Conservation (phyloP, 805 yeast genomes). For the Wickerhamomyces queroliae region DNA sequence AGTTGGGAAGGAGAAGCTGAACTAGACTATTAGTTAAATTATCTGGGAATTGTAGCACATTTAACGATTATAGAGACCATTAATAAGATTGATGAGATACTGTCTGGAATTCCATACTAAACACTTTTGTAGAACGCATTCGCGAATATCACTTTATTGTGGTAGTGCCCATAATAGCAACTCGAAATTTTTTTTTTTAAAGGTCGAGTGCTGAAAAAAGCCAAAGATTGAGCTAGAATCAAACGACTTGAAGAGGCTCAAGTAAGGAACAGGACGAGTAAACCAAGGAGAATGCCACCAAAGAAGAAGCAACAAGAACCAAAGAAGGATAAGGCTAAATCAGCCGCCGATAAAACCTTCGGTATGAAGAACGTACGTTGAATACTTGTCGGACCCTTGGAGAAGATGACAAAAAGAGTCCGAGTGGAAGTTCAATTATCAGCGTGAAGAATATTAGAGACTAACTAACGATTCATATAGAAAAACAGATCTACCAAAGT, state of each 20-base stretch:
- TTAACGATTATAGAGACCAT: too few relatives aligned
- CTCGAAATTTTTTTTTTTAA: background rate
- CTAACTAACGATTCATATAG: slow-evolving; percentile 6
- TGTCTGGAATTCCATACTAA: too few relatives aligned
- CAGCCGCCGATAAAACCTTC: slow-evolving; percentile 85
- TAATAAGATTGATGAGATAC: too few relatives aligned
- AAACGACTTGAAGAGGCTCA: background rate
- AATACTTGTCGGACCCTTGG: background rate
- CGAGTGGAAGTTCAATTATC: too few relatives aligned
- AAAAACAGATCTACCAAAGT: slow-evolving; percentile 93
- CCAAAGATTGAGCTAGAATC: background rate
- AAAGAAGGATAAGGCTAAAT: slow-evolving; percentile 52
- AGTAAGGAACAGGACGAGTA: background rate
- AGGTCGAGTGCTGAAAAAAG: background rate
- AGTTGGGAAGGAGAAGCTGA: background rate
- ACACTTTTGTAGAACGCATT: too few relatives aligned
- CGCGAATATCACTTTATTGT: too few relatives aligned
- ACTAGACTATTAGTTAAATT: too few relatives aligned
- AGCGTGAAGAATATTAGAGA: too few relatives aligned
- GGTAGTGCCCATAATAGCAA: background rate
- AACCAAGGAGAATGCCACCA: slow-evolving; percentile 60
- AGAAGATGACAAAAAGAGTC: too few relatives aligned
- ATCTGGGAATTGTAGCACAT: too few relatives aligned
- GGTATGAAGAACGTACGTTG: slow-evolving; percentile 69
- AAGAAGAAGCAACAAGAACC: slow-evolving; percentile 53